Evolutionary conservation across 352 stramenopile genomes (phyloP), one percentile per base, ranked within the genome.

Genomic region (Phytophthora constricta): DNA sequence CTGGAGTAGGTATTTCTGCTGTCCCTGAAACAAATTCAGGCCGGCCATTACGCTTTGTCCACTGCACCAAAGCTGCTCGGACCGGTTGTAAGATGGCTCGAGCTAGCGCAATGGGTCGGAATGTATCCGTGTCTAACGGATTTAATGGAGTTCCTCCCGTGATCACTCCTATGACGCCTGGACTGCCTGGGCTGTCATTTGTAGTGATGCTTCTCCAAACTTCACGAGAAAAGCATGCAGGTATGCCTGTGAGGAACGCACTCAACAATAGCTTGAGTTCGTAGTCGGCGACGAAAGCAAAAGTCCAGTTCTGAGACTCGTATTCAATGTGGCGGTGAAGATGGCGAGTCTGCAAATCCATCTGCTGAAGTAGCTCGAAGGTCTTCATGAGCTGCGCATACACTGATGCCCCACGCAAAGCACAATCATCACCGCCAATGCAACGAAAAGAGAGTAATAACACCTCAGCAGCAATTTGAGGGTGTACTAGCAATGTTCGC

Each of bases 291-390:
- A 95, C 84, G 42, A 95, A 93, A 22, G 87, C 85, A 60, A 86
- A 89, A 11, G 84, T 91, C 87, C 87, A 95, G 60, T 89, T 90
- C 59, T 92, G 77, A 13, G 84, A 93, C 62, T 93, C 87, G 56
- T 87, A 95, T 62, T 95, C 87, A 58, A 95, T 85, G 69, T 95
- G 87, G 9, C 79, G 74, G 17, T 79, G 68, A 14, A 87, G 62
- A 22, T 93, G 82, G 34, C 86, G 83, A 41, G 75, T 79, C 56
- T 95, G 87, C 5, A 92, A 61, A 68, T 95, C 84, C 87, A 95
- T 95, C 54, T 91, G 79, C 62, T 95, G 87, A 28, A 95, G 70
- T 27, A 81, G 50, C 31, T 81, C 70, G 37, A 92, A 89, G 9
- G 76, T 76, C 34, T 89, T 68, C 20, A 95, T 80, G 3, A 93